These are phyloP conservation scores for Cymbidium sinense DNA, from an alignment of 106 monocot species.

Conservation along the genomic window DNA sequence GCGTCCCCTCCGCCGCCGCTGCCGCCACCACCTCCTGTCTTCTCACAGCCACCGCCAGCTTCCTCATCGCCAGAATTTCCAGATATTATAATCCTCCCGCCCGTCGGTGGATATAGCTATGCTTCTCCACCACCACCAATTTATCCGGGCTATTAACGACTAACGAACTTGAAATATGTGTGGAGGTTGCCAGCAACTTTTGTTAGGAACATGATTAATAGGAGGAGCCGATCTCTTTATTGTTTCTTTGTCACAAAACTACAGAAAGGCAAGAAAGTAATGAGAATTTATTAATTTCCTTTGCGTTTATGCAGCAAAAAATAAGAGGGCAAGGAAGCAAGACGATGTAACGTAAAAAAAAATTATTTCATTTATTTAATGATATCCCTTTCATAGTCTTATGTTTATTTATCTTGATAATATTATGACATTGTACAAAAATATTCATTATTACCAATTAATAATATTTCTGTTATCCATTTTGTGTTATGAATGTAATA, in stretches of 20 bases:
- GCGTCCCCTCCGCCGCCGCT: background rate
- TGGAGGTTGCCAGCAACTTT: background rate
- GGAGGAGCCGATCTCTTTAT: background rate
- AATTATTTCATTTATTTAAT: background rate
- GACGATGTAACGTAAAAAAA: background rate
- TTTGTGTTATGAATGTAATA: too few relatives aligned
- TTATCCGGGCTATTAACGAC: conserved; percentile 5
- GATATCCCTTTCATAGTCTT: too few relatives aligned
- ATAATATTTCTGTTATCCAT: too few relatives aligned
- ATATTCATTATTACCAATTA: too few relatives aligned
- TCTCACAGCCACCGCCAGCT: background rate
- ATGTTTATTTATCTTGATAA: background rate
- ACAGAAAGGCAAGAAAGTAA: background rate
- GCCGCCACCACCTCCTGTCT: background rate
- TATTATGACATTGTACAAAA: background rate
- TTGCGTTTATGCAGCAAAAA: background rate
- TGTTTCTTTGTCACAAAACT: background rate
- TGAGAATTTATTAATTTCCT: background rate
- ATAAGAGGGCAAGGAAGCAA: background rate
- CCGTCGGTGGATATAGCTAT: conserved; percentile 4
- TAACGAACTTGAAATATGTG: background rate
- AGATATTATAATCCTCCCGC: background rate
- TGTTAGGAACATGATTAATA: background rate
- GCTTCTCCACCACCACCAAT: conserved; percentile 11
- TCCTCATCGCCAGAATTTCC: background rate